These are phyloP conservation scores for Diaporthe amygdali DNA, from an alignment of 2,329 filamentous ascomycete genomes.

Conservation along the genomic window DNA sequence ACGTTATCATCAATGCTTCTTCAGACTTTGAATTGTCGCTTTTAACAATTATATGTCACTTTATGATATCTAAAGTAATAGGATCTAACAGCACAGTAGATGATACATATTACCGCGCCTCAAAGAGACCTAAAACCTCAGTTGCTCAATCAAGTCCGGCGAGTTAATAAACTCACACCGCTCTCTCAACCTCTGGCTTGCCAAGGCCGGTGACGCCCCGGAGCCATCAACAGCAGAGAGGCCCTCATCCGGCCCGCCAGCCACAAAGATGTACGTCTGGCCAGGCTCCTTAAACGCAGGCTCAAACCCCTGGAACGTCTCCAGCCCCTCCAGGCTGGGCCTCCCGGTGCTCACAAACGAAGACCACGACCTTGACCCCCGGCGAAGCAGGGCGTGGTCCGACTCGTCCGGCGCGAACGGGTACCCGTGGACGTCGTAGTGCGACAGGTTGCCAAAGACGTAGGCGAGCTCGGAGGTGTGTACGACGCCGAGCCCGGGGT, in stretches of 20 bases:
- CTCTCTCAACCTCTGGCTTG: slow-evolving; percentile 47
- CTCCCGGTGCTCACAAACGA: slow-evolving; percentile 47
- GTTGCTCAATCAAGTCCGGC: slow-evolving; percentile 46
- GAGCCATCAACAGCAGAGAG: slow-evolving; percentile 44
- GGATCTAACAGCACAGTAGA: not conserved
- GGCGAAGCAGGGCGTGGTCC: slow-evolving; percentile 46
- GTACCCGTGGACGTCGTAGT: slow-evolving; percentile 45
- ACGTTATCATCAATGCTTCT: too few relatives aligned
- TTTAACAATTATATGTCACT: too few relatives aligned
- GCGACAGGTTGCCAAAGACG: slow-evolving; percentile 51
- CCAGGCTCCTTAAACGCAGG: slow-evolving; percentile 38
- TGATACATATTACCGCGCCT: not conserved
- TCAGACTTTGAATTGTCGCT: too few relatives aligned
- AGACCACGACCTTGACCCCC: slow-evolving; percentile 52
- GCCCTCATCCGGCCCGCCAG: slow-evolving; percentile 50
- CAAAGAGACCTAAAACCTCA: slow-evolving; percentile 44
- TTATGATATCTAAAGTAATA: too few relatives aligned
- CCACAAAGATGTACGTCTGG: slow-evolving; percentile 43
- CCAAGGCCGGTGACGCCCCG: slow-evolving; percentile 39
- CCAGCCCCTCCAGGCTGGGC: slow-evolving; percentile 35
- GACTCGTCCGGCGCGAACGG: slow-evolving; percentile 40
- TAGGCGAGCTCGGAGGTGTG: slow-evolving; percentile 61
- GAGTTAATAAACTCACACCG: slow-evolving; percentile 53
- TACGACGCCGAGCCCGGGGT: slow-evolving; percentile 48
- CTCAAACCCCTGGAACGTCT: slow-evolving; percentile 48